Evolutionary conservation across 1,139 yeast genomes (phyloP).

Genomic region (Saccharomycopsis hybrid): DNA sequence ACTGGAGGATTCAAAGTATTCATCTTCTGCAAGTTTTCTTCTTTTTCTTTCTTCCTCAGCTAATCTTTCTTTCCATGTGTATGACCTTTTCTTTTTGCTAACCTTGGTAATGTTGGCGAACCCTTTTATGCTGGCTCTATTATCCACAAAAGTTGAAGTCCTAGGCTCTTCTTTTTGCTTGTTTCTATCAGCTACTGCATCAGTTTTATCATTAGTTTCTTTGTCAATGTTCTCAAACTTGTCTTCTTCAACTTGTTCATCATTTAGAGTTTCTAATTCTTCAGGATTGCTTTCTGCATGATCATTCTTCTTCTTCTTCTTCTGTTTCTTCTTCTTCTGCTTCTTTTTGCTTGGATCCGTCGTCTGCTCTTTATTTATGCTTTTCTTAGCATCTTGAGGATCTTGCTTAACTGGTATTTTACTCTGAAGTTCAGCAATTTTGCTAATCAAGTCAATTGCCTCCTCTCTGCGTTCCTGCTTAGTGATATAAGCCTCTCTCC

Average conservation of each 20-base stretch:
- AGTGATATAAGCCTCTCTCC: constrained; percentile 13
- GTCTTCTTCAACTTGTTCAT: constrained; percentile 6
- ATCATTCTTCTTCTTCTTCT: constrained; percentile 14
- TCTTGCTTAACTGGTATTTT: constrained; percentile 1
- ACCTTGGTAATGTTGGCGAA: constrained; percentile 16
- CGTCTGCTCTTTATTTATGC: constrained; percentile 22
- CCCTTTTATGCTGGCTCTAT: constrained; percentile 24
- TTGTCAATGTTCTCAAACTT: constrained; percentile 46
- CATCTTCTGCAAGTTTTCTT: constrained; percentile 51
- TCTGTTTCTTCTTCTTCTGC: constrained; percentile 28
- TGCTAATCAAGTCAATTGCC: constrained; percentile 19
- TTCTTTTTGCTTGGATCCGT: constrained; percentile 29
- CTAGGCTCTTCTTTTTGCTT: neutral
- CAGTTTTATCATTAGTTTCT: constrained; percentile 47
- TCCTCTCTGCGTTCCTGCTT: constrained; percentile 20
- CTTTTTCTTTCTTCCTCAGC: constrained; percentile 46
- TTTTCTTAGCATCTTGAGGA: constrained; percentile 30
- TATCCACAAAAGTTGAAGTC: constrained; percentile 17
- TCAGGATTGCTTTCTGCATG: too few species aligned
- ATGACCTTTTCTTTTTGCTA: constrained; percentile 41
- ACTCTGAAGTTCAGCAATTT: constrained; percentile 17
- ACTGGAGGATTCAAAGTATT: constrained; percentile 47
- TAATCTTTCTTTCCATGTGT: constrained; percentile 20
- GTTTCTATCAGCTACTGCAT: constrained; percentile 32
- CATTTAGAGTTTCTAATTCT: too few species aligned